Evolutionary conservation across 139 green algal species (phyloP).

Genomic region (Coelastrella sp.): DNA sequence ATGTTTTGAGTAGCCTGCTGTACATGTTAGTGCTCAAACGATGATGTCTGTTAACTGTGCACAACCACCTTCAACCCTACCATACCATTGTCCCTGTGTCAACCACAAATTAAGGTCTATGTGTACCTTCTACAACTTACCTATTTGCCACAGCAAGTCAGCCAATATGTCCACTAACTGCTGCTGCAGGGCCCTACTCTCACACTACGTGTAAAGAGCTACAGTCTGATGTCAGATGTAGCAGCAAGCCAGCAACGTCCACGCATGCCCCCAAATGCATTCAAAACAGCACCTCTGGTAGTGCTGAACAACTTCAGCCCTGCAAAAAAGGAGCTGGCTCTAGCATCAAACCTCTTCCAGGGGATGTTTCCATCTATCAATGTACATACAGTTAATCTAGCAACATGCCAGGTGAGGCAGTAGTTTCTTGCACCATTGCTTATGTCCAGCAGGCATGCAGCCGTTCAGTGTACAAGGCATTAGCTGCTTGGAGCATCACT

Average conservation of each 20-base stretch:
- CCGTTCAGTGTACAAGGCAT: no score
- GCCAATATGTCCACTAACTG: neutral
- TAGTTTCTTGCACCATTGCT: neutral
- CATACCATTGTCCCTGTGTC: neutral
- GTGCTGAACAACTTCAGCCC: slow-evolving; percentile 92
- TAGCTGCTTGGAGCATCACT: no score
- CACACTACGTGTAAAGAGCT: slow-evolving; percentile 86
- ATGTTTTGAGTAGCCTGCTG: no score
- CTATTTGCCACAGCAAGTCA: neutral
- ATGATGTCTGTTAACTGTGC: neutral
- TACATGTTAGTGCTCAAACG: no score
- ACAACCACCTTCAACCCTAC: neutral
- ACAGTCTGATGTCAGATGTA: slow-evolving; percentile 91
- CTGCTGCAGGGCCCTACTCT: slow-evolving; percentile 89
- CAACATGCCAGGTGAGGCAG: slow-evolving; percentile 72
- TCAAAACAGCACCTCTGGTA: slow-evolving; percentile 83
- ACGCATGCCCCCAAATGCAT: slow-evolving; percentile 70
- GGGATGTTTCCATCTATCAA: slow-evolving; percentile 98
- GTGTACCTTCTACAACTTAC: neutral
- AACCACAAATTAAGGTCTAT: neutral
- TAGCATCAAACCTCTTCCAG: slow-evolving; percentile 87
- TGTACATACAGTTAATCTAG: slow-evolving; percentile 83
- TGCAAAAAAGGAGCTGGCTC: slow-evolving; percentile 85
- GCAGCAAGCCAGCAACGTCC: slow-evolving; percentile 72
- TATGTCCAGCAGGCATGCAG: no score